Base-by-base conservation (phyloP, 352 stramenopile genomes). In the Phytophthora pseudosyringae region DNA sequence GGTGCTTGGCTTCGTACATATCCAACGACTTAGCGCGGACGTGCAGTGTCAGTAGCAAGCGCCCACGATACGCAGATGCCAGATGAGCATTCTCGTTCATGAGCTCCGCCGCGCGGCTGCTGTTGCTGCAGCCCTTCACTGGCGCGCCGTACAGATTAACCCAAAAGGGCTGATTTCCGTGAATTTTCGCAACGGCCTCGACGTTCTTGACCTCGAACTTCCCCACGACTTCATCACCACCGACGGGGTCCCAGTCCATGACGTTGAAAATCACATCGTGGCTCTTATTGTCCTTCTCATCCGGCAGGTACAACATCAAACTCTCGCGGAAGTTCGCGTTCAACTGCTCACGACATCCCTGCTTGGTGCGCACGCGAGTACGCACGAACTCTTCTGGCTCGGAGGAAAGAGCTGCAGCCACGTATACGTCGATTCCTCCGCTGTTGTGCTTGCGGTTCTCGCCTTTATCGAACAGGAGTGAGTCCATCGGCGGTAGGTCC, bases 11-110 rank as follows among this genome's bases (percentile, higher is more conserved):
- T 51, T 96, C 88, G 51, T 91, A 88, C 44, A 80, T 55, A 15
- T 80, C 72, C 8, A 80, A 75, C 4, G 75, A 71, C 57, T 94
- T 88, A 21, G 70, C 59, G n/a, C 73, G 56, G 7, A 92, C 58
- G 44, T 72, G 67, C 48, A 90, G 66, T 7, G 77, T 79, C 10
- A 97, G 49, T 38, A 96, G 61, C 28, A 97, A n/a, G 5, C 88
- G 78, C 2, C 89, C 89, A 53, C 88, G 83, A 56, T 93, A 97
- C 8, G 83, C 89, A 48, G 89, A 95, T 10, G 72, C 89, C 12
- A 74, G 52, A 25, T 70, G 38, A 3, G 77, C 72, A 41, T 80
- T 69, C 39, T 71, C 61, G 63, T 96, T 97, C 84, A 94, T 94
- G 4, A 64, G 50, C 15, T 69, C 59, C 9, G 77, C 67, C 5